phyloP scores from a whole-genome alignment of 2,329 filamentous ascomycete genomes.

The Pseudomassariella vexata region DNA sequence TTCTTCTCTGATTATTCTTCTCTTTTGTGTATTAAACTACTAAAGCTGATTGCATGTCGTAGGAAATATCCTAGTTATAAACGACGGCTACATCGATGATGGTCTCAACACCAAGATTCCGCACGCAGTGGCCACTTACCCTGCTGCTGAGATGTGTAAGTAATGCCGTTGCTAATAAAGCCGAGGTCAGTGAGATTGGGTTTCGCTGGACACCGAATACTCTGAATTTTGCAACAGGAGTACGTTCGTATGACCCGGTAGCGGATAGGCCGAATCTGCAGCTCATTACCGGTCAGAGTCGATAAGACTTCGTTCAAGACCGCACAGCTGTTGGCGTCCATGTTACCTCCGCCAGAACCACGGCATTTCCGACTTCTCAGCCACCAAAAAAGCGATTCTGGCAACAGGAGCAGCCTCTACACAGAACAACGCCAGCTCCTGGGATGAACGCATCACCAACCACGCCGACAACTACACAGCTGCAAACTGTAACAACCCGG shows the following conservation, averaged over 20 bases:
- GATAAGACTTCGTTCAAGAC: neutral
- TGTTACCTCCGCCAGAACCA: neutral
- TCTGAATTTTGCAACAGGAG: too few relatives aligned
- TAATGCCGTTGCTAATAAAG: too few relatives aligned
- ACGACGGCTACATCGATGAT: too few relatives aligned
- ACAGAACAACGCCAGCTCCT: slow-evolving; percentile 20
- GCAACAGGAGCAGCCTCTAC: slow-evolving; percentile 19
- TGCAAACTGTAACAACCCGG: slow-evolving; percentile 6
- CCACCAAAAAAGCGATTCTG: slow-evolving; percentile 18
- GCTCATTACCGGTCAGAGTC: slow-evolving; percentile 4
- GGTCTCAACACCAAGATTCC: too few relatives aligned
- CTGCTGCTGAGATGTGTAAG: too few relatives aligned
- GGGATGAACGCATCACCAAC: slow-evolving; percentile 14
- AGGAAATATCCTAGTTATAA: too few relatives aligned
- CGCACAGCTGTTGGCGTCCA: slow-evolving; percentile 1
- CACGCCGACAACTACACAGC: slow-evolving; percentile 17
- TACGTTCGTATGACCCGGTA: slow-evolving; percentile 6
- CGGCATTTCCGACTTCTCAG: slow-evolving; percentile 6
- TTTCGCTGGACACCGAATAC: too few relatives aligned
- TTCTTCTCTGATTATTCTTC: too few relatives aligned
- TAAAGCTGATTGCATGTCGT: too few relatives aligned
- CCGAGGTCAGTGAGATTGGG: too few relatives aligned
- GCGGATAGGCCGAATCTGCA: slow-evolving; percentile 3
- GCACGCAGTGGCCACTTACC: too few relatives aligned
- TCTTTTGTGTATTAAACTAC: too few relatives aligned